Percentiles rank a stretch among this genome's conserved stretches.
Evolutionary conservation across 495 filamentous ascomycete genomes (phyloP).

Genomic region (Aspergillus sclerotioniger): DNA sequence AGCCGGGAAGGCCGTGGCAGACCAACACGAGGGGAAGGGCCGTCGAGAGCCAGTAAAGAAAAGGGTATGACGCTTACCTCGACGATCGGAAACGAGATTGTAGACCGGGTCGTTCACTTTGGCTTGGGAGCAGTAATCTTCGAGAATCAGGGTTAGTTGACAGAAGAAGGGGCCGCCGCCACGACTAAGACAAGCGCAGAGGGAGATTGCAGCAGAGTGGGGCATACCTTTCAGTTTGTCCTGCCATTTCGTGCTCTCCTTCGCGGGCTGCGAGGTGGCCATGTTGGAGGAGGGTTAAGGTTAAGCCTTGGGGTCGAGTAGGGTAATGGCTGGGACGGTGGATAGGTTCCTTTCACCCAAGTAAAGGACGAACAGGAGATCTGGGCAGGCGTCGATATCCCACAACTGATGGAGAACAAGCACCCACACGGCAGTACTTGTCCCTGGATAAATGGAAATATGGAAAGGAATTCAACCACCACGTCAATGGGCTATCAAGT

Average conservation of each 20-base stretch:
- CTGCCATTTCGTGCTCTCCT: slow-evolving; percentile 39
- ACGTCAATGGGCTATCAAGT: not conserved
- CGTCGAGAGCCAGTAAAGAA: slow-evolving; percentile 8
- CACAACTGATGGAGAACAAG: not conserved
- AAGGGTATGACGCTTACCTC: slow-evolving; percentile 52
- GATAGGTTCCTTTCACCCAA: not conserved
- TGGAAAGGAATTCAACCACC: not conserved
- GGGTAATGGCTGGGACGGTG: not conserved
- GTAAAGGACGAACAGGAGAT: not conserved
- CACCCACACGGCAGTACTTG: not conserved
- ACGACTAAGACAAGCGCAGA: slow-evolving; percentile 3
- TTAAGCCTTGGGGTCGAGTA: not conserved
- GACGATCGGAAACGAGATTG: slow-evolving; percentile 73
- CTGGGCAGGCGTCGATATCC: not conserved
- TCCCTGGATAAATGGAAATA: slow-evolving; percentile 2
- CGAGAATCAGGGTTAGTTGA: slow-evolving; percentile 13
- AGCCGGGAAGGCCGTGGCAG: not conserved
- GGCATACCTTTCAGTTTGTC: slow-evolving; percentile 52
- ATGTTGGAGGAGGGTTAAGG: not conserved
- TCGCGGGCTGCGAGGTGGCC: not conserved
- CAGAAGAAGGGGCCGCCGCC: slow-evolving; percentile 1
- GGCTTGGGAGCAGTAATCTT: slow-evolving; percentile 60
- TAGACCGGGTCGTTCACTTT: slow-evolving; percentile 59
- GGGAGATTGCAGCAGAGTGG: slow-evolving; percentile 21
- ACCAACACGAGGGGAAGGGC: slow-evolving; percentile 9